Evolutionary conservation across 306 rosid genomes (phyloP).

Genomic region (Canavalia ensiformis): DNA sequence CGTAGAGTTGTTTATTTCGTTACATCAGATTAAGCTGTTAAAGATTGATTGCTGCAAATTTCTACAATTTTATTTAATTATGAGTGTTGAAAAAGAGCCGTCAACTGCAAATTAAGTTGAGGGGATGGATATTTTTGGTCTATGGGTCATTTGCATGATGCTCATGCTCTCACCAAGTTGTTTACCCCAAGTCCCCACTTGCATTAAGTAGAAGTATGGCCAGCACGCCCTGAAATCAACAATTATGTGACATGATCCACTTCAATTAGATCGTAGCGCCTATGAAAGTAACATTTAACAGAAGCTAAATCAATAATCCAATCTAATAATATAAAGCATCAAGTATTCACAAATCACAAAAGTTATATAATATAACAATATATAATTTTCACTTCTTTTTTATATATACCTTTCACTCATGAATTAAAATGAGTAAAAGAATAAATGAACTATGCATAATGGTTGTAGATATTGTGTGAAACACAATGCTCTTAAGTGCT

Average conservation of each 20-base stretch:
- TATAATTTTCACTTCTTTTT: background rate
- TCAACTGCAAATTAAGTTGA: slow-evolving; percentile 14
- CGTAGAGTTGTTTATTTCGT: slow-evolving; percentile 6
- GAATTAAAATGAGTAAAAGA: background rate
- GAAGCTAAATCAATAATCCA: slow-evolving; percentile 1
- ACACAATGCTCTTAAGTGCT: background rate
- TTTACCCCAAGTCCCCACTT: slow-evolving; percentile 21
- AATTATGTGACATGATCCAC: slow-evolving; percentile 27
- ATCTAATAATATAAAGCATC: background rate
- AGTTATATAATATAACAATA: background rate
- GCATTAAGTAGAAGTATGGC: slow-evolving; percentile 37
- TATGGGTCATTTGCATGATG: slow-evolving; percentile 27
- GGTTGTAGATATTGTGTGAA: too few relatives aligned
- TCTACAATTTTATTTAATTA: slow-evolving; percentile 15
- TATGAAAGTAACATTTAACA: background rate
- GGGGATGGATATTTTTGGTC: slow-evolving; percentile 28
- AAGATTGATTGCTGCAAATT: slow-evolving; percentile 30
- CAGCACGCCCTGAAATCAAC: slow-evolving; percentile 22
- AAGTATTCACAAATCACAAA: slow-evolving; percentile 24
- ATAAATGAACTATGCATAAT: background rate
- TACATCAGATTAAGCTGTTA: slow-evolving; percentile 30
- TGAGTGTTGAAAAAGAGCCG: slow-evolving; percentile 20
- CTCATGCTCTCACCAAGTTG: slow-evolving; percentile 41
- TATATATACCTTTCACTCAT: background rate
- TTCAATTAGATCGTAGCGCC: background rate